phyloP scores from a whole-genome alignment of 1,284 basidiomycete genomes.

The Trichosporon faecale region DNA sequence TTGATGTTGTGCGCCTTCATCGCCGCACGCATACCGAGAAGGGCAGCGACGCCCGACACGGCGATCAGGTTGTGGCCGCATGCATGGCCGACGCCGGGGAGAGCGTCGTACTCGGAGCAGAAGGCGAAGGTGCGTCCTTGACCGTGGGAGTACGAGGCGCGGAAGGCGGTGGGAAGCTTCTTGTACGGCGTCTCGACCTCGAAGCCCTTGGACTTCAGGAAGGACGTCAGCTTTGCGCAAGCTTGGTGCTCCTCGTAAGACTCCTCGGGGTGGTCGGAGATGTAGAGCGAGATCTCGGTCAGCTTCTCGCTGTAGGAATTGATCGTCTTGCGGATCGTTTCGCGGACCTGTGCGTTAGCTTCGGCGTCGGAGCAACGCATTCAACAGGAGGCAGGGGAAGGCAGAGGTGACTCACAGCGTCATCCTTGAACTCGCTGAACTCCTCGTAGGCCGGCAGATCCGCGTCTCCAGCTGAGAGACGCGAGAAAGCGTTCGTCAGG shows the following conservation, averaged over 20 bases:
- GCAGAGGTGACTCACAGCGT: neutral
- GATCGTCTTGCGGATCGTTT: constrained; percentile 21
- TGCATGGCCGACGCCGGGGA: constrained; percentile 64
- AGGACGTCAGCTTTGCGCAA: constrained; percentile 31
- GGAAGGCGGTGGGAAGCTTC: constrained; percentile 60
- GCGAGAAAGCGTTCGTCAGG: neutral
- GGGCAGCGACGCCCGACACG: constrained; percentile 71
- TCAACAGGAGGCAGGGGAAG: neutral
- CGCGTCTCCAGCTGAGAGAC: neutral
- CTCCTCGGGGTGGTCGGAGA: constrained; percentile 46
- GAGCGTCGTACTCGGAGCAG: constrained; percentile 61
- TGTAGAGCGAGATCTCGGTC: constrained; percentile 43
- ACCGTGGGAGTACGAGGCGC: constrained; percentile 60
- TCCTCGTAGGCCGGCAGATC: neutral
- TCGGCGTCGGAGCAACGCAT: neutral
- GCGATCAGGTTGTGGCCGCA: constrained; percentile 87
- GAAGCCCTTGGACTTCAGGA: constrained; percentile 37
- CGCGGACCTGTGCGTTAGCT: constrained; percentile 15
- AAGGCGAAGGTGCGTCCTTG: constrained; percentile 64
- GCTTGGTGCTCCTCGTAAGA: constrained; percentile 39
- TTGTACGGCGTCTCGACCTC: constrained; percentile 46
- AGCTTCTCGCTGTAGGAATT: constrained; percentile 26
- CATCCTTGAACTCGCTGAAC: neutral
- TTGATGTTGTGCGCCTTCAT: constrained; percentile 63
- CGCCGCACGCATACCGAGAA: constrained; percentile 66